Percentiles rank a stretch among this genome's conserved stretches.
phyloP scores from a whole-genome alignment of 148 eudicot species.

The Salicornia ramosissima region DNA sequence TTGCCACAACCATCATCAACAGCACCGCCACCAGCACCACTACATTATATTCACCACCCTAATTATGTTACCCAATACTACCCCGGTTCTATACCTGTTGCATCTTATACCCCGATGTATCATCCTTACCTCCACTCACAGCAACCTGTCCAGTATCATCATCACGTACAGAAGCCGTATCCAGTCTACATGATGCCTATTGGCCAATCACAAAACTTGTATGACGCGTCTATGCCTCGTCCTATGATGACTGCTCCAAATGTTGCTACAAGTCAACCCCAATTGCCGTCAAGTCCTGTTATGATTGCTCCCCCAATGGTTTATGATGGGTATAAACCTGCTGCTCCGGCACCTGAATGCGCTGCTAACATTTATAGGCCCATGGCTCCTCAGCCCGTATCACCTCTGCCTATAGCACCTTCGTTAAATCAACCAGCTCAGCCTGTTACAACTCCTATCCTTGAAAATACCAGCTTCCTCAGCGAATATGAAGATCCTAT shows the following conservation, averaged over 20 bases:
- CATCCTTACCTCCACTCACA: constrained; percentile 48
- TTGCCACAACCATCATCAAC: constrained; percentile 10
- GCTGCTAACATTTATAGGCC: constrained; percentile 30
- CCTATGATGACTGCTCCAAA: constrained; percentile 25
- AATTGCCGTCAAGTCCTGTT: constrained; percentile 42
- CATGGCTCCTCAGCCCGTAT: constrained; percentile 17
- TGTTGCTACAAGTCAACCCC: constrained; percentile 37
- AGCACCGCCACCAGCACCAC: constrained; percentile 22
- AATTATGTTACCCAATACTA: constrained; percentile 56
- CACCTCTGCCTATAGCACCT: constrained; percentile 35
- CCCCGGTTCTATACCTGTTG: constrained; percentile 34
- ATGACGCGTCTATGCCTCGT: constrained; percentile 36
- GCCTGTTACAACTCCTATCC: constrained; percentile 27
- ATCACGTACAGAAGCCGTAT: constrained; percentile 52
- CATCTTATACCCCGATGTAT: constrained; percentile 56
- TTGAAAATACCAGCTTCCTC: constrained; percentile 28
- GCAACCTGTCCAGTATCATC: constrained; percentile 39
- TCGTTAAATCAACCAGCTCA: constrained; percentile 33
- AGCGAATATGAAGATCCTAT: constrained; percentile 58
- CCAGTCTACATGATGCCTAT: constrained; percentile 62
- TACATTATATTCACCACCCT: constrained; percentile 29
- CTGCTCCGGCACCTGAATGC: constrained; percentile 30
- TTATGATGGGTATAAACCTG: constrained; percentile 37
- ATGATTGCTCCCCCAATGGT: constrained; percentile 31
- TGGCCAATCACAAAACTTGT: constrained; percentile 42